Evolutionary conservation across 2,329 filamentous ascomycete genomes (phyloP), one percentile per base, ranked within the genome.

Genomic region (Coccinonectria pachysandricola): DNA sequence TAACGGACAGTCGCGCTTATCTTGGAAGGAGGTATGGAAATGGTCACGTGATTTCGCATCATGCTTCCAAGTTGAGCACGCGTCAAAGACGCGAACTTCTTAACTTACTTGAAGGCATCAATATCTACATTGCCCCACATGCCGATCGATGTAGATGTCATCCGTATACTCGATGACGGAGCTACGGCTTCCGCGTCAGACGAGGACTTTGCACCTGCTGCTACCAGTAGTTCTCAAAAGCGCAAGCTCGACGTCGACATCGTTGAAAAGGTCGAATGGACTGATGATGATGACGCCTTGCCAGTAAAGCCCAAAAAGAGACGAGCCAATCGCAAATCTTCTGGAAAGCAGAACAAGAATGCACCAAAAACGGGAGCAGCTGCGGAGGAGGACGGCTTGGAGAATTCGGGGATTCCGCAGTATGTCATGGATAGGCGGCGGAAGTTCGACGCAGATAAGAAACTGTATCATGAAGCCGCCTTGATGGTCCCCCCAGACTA

Each of bases 401-500:
- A 70, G 6, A 63, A 66, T 4, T 62, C 70, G 12, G 64, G 70
- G 23, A 63, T 91, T 3, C 86, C 87, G 0, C 72, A 79, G 12
- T 88, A 93, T 48, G 50, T 94, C 15, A 65, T 69, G 36, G 56
- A 68, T 12, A 71, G 88, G n/a, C 69, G 79, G 13, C 60, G 53
- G n/a, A 56, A 65, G 12, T 87, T 93, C 44, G 79, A 91, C 28
- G 57, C 65, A 23, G 61, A 66, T n/a, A 60, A 59, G 23, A 62
- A 73, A 18, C 52, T 53, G 15, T 57, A 86, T 23, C 71, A 75
- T 31, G 71, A 79, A 29, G 71, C 70, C 5, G 84, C 80, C 0
- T 59, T 95, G 21, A 76, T 71, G 35, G 53, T 92, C 3, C 85
- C 91, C 0, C 91, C 91, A 0, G 69, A 72, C 24, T 93, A 80